Evolutionary conservation across 306 rosid species (phyloP).

Genomic region (Benincasa hispida): DNA sequence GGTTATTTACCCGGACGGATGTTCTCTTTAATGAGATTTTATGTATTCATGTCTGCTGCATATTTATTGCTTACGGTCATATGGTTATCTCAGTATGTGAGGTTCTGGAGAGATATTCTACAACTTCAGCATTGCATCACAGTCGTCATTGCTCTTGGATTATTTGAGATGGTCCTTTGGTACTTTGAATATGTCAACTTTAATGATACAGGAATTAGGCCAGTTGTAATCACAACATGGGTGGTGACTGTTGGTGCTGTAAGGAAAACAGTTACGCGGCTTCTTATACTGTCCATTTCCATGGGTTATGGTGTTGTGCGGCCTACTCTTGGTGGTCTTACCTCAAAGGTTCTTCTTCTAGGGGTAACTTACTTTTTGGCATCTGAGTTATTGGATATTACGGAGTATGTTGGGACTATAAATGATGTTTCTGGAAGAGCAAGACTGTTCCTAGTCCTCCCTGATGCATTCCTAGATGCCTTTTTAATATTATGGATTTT

Average conservation of each 20-base stretch:
- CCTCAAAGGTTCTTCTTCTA: constrained; percentile 84
- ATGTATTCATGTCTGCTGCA: constrained; percentile 59
- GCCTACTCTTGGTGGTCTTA: constrained; percentile 94
- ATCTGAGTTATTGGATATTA: constrained; percentile 67
- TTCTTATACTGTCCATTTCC: constrained; percentile 73
- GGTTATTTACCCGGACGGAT: constrained; percentile 93
- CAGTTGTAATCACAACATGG: constrained; percentile 66
- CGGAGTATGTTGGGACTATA: constrained; percentile 89
- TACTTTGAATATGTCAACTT: constrained; percentile 73
- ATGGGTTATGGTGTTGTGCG: constrained; percentile 99
- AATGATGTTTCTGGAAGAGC: constrained; percentile 88
- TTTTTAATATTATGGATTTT: constrained; percentile 94
- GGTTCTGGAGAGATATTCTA: constrained; percentile 83
- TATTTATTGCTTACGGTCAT: constrained; percentile 45
- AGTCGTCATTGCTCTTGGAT: constrained; percentile 67
- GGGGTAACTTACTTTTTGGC: constrained; percentile 79
- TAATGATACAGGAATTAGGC: constrained; percentile 64
- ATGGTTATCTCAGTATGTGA: constrained; percentile 81
- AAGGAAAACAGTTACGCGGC: constrained; percentile 63
- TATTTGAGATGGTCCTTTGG: constrained; percentile 96
- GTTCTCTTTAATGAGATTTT: constrained; percentile 78
- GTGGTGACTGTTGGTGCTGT: constrained; percentile 83
- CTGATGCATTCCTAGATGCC: constrained; percentile 86
- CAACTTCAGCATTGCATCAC: constrained; percentile 94
- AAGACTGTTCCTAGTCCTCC: constrained; percentile 83